Base-by-base conservation (phyloP, 2,329 filamentous ascomycete species). In the Drechslerella dactyloides region DNA sequence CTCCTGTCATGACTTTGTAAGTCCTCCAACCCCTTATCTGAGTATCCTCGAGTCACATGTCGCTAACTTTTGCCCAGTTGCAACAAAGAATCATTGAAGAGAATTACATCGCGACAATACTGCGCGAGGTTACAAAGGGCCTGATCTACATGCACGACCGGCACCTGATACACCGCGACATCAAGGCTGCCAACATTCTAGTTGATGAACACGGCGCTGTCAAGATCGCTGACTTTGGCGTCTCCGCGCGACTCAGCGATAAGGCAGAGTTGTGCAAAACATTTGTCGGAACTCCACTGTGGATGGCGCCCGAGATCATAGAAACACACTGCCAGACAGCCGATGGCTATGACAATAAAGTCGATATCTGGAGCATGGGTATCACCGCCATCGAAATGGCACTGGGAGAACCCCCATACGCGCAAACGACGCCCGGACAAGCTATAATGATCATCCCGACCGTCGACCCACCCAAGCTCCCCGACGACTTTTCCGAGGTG, bases 181-280 rank as follows among this genome's bases (percentile, higher is more conserved):
- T 99, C 76, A 99, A 99, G 82, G 97, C 97, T 84, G 94, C 94
- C 52, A 99, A 99, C 79, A 89, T 99, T 75, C 97, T 99, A 77
- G 84, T 99, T 57, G 94, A 99, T 79, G 86, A 87, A 57, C 84
- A 93, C 75, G 97, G 99, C 93, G 96, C 97, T 77, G 89, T 96
- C 76, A 99, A 99, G 79, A 91, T 99, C 76, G 94, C 94, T 46
- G 94, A 99, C 80, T 99, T 99, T 81, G 94, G 94, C 1, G 84
- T 99, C 60, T 94, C 94, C 35, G 94, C 94, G 24, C 83, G 97
- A 75, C 84, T 97, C 64, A 87, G 97, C 50, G 96, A 92, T 7
- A 91, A 93, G 78, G 91, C 89, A 79, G 93, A 97, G 78, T 87
- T 94, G 74, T 86, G 96, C 77, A 97, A 91, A 23, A 99, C 94